A percentile compares a stretch with the other conserved stretches of the same genome.
Evolutionary conservation across 495 filamentous ascomycete species (phyloP).

Genomic region (Aspergillus diversus): DNA sequence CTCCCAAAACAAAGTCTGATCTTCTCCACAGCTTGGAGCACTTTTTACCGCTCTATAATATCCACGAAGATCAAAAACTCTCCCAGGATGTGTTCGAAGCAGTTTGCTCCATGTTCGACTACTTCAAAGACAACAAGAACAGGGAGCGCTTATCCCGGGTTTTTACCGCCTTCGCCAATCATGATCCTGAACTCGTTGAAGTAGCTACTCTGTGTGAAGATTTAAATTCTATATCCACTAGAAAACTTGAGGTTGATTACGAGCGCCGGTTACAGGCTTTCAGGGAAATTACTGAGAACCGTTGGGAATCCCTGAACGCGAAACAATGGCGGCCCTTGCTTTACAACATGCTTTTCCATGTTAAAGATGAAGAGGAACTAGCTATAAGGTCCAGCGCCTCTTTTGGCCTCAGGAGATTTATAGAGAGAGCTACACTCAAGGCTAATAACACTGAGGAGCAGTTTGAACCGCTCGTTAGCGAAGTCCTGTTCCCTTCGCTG

Average conservation of each 20-base stretch:
- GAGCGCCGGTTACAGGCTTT: constrained; percentile 79
- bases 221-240: constrained; percentile 74
- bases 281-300: constrained; percentile 63
- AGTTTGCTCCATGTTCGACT: constrained; percentile 77
- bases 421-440: constrained; percentile 58
- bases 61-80: constrained; percentile 49
- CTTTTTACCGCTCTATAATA: constrained; percentile 67
- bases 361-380: constrained; percentile 85
- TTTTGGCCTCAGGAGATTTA: constrained; percentile 77
- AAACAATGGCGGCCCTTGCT: constrained; percentile 89
- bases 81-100: constrained; percentile 61
- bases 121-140: constrained; percentile 78
- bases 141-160: constrained; percentile 73
- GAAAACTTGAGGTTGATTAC: constrained; percentile 81
- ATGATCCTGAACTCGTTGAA: constrained; percentile 60
- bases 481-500: constrained; percentile 73
- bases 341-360: constrained; percentile 86
- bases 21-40: constrained; percentile 74
- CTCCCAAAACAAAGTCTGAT: constrained; percentile 78
- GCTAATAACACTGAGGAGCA: constrained; percentile 38
- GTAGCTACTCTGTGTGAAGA: constrained; percentile 74
- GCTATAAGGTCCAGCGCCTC: constrained; percentile 85
- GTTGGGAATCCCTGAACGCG: constrained; percentile 58
- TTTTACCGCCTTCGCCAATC: constrained; percentile 66
- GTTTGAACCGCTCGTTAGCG: constrained; percentile 58